These are phyloP conservation scores for Salix suchowensis DNA, from an alignment of 345 rosid species.

Conservation along the genomic window DNA sequence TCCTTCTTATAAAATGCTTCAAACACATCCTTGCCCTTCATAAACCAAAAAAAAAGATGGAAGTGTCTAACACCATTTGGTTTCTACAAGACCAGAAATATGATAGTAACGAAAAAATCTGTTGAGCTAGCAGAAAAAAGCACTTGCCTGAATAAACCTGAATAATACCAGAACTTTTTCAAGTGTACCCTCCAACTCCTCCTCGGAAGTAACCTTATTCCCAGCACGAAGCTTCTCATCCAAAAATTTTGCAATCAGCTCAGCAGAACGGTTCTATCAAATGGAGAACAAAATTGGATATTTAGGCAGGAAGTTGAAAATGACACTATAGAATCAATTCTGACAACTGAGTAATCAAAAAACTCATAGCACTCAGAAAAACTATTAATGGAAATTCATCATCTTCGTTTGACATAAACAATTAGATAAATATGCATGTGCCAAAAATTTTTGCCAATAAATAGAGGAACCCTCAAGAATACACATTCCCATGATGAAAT, in stretches of 20 bases:
- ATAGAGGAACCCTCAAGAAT: background rate
- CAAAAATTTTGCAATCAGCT: constrained; percentile 93
- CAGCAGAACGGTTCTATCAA: constrained; percentile 93
- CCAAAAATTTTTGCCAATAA: background rate
- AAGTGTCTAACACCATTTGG: constrained; percentile 14
- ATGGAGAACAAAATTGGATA: constrained; percentile 15
- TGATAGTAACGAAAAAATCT: background rate
- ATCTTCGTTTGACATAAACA: background rate
- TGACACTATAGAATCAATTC: background rate
- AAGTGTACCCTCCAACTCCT: constrained; percentile 95
- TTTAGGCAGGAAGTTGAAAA: constrained; percentile 9
- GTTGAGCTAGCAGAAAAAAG: background rate
- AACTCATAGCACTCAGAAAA: background rate
- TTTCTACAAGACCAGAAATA: constrained; percentile 3
- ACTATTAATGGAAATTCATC: background rate
- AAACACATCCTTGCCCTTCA: constrained; percentile 94
- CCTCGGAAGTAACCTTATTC: constrained; percentile 98
- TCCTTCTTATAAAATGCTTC: constrained; percentile 99
- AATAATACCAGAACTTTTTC: constrained; percentile 94
- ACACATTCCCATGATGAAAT: background rate
- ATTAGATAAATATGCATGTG: background rate
- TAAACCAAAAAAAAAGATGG: background rate
- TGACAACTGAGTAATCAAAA: background rate
- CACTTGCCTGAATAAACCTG: constrained; percentile 87
- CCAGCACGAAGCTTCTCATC: constrained; percentile 99